These are phyloP conservation scores for Cucumis cinereus DNA, from an alignment of 306 rosid genomes.

Conservation along the genomic window DNA sequence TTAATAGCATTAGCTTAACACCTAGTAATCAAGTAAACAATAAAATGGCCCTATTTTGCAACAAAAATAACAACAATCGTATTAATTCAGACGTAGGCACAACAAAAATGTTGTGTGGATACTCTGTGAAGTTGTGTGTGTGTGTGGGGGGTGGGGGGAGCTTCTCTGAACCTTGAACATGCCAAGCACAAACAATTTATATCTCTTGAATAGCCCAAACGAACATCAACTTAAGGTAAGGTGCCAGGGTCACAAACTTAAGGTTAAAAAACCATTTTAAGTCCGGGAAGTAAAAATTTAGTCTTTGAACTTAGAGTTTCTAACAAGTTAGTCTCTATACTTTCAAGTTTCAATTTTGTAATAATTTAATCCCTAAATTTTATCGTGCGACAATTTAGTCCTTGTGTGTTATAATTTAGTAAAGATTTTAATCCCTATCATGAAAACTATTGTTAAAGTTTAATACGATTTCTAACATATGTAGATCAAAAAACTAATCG, in stretches of 20 bases:
- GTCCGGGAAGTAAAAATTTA: not conserved
- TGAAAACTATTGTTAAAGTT: not conserved
- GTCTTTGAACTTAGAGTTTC: not conserved
- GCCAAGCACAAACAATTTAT: not conserved
- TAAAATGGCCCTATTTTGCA: not conserved
- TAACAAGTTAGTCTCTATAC: not conserved
- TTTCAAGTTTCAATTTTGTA: not conserved
- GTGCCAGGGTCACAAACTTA: not conserved
- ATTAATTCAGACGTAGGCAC: not conserved
- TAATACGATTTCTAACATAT: not conserved
- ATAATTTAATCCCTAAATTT: not conserved
- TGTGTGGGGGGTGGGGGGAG: too few relatives aligned
- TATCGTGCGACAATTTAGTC: too few relatives aligned
- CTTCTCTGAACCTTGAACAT: not conserved
- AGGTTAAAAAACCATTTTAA: not conserved
- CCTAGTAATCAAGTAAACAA: not conserved
- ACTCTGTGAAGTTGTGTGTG: not conserved
- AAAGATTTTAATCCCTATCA: not conserved
- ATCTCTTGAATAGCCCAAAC: not conserved
- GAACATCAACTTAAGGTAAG: not conserved
- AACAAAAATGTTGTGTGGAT: not conserved
- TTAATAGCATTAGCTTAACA: not conserved
- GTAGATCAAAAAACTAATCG: not conserved
- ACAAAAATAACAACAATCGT: not conserved
- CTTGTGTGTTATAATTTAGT: not conserved